Evolutionary conservation across 208 protist species (phyloP).

Genomic region (Crithidia acanthocephali): DNA sequence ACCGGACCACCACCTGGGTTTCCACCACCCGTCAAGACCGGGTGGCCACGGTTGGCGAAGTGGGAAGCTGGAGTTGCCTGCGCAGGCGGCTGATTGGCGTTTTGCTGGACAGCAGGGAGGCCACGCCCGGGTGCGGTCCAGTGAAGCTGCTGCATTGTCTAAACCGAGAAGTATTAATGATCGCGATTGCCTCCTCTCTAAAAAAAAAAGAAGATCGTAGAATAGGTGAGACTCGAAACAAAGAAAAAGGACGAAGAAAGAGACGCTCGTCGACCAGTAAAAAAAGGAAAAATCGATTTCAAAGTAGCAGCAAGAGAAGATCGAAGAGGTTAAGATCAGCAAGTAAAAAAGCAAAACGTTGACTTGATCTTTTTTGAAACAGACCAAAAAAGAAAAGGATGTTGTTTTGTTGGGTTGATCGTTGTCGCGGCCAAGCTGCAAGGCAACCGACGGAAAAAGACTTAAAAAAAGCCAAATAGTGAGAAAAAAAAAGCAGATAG

Average conservation of each 20-base stretch:
- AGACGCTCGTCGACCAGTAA: no score
- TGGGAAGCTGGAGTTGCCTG: constrained; percentile 4
- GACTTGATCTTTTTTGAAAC: no score
- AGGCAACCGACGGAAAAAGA: background rate
- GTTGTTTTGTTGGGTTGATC: no score
- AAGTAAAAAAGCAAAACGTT: no score
- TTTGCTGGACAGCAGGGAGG: constrained; percentile 5
- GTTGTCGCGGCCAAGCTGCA: no score
- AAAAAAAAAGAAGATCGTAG: background rate
- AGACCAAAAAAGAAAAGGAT: constrained; percentile 13
- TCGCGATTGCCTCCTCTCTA: no score
- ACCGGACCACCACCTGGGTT: constrained; percentile 1
- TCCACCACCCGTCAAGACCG: background rate
- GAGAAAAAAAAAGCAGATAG: background rate
- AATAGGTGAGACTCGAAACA: background rate
- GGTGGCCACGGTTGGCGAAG: constrained; percentile 8
- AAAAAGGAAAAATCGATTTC: no score
- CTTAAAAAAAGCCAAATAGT: no score
- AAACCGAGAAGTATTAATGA: background rate
- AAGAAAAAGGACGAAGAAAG: constrained; percentile 8
- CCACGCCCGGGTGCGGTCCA: constrained; percentile 32
- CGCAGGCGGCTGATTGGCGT: constrained; percentile 6
- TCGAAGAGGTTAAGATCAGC: no score
- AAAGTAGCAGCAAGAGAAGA: no score
- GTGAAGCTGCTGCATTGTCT: constrained; percentile 36